These are phyloP conservation scores for Leccinum obscurum DNA, from an alignment of 768 basidiomycete genomes.

Conservation along the genomic window DNA sequence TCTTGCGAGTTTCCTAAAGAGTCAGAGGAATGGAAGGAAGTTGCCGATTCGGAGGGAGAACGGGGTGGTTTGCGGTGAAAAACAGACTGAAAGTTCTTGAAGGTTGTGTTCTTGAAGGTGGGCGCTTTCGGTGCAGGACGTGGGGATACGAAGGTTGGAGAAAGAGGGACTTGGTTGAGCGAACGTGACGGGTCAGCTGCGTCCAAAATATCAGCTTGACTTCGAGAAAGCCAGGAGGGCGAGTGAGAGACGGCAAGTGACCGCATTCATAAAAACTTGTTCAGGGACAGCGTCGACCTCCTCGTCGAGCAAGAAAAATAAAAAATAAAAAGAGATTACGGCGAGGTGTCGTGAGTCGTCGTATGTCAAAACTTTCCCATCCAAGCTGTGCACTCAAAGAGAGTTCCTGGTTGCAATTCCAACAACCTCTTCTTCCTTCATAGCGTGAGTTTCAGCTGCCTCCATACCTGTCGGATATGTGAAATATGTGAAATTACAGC, in stretches of 20 bases:
- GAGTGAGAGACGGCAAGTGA: constrained; percentile 26
- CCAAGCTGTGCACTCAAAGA: not conserved
- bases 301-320: not conserved
- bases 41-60: constrained; percentile 49
- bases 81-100: constrained; percentile 50
- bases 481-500: too few species aligned
- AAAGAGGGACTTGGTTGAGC: constrained; percentile 34
- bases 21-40: constrained; percentile 49
- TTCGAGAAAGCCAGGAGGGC: constrained; percentile 42
- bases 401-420: not conserved
- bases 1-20: constrained; percentile 41
- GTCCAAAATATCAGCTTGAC: constrained; percentile 37
- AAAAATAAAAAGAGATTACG: constrained; percentile 4
- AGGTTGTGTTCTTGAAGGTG: constrained; percentile 35
- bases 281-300: not conserved
- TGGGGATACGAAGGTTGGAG: constrained; percentile 46
- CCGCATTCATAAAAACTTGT: constrained; percentile 32
- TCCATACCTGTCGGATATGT: not conserved
- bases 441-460: not conserved
- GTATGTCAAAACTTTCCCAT: constrained; percentile 5
- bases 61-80: constrained; percentile 48
- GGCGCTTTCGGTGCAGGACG: constrained; percentile 30
- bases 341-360: not conserved
- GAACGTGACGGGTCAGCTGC: constrained; percentile 16
- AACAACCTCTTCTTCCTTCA: too few species aligned